Percentiles rank a stretch among this genome's conserved stretches.
Conservation (phyloP, 2,329 filamentous ascomycete genomes). For the Talaromyces marneffei region DNA sequence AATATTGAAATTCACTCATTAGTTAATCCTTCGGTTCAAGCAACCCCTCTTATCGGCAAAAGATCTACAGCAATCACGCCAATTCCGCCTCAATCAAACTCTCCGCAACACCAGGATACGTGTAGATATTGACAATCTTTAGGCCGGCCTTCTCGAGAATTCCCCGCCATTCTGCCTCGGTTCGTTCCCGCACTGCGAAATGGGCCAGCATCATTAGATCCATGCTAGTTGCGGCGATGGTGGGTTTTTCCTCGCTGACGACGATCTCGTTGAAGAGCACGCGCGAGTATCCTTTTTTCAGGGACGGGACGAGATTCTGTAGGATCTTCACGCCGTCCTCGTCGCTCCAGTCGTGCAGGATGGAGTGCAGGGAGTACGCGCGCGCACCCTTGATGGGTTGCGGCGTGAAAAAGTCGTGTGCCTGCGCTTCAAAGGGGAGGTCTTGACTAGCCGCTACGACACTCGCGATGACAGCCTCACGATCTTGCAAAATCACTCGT, state of each 20-base stretch:
- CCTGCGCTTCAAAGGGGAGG: conserved; percentile 14
- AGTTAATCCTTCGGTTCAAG: too few relatives aligned
- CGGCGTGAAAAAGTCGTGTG: conserved; percentile 18
- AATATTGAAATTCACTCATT: too few relatives aligned
- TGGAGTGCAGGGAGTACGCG: conserved; percentile 24
- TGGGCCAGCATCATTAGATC: conserved; percentile 35
- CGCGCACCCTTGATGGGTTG: conserved; percentile 21
- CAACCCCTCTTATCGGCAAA: too few relatives aligned
- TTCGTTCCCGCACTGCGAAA: conserved; percentile 27
- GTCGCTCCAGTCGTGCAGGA: conserved; percentile 24
- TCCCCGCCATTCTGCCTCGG: conserved; percentile 1
- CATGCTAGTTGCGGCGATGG: conserved; percentile 24
- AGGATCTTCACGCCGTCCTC: conserved; percentile 19
- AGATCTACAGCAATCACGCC: background rate
- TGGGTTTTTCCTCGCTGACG: conserved; percentile 17
- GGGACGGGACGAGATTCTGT: background rate
- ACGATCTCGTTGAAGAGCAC: conserved; percentile 10
- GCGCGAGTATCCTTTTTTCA: conserved; percentile 7
- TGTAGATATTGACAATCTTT: background rate
- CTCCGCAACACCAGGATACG: background rate
- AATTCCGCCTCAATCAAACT: conserved; percentile 7
- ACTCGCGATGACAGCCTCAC: conserved; percentile 16
- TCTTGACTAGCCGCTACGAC: background rate
- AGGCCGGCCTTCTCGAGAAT: background rate
- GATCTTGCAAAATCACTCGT: conserved; percentile 19